Conservation (phyloP, 208 protist genomes). For the Acanthamoeba polyphaga region DNA sequence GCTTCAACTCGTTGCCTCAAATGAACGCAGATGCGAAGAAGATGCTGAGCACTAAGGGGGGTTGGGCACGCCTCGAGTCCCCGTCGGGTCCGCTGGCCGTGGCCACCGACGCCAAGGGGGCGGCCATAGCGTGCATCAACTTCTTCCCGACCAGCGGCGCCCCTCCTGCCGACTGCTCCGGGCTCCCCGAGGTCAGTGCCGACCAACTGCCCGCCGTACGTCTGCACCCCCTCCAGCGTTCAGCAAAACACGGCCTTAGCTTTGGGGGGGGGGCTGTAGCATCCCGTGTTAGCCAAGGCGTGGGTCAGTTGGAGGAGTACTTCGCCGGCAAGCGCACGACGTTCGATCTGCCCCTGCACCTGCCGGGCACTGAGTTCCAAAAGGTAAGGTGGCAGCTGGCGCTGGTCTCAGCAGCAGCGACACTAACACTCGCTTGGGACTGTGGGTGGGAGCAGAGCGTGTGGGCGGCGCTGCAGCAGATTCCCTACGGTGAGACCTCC, state of each 20-base stretch:
- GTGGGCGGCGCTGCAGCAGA: slow-evolving; percentile 39
- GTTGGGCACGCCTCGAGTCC: not conserved
- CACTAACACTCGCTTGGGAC: no score
- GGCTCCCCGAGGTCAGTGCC: not conserved
- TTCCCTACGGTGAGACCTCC: slow-evolving; percentile 42
- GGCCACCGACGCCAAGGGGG: not conserved
- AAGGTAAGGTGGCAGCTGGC: no score
- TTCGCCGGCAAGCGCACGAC: not conserved
- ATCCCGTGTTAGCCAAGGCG: slow-evolving; percentile 32
- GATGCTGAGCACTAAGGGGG: no score
- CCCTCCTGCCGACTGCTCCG: not conserved
- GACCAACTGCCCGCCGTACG: not conserved
- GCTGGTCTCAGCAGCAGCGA: no score
- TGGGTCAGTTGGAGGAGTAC: slow-evolving; percentile 46
- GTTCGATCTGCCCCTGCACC: slow-evolving; percentile 22
- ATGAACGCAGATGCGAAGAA: no score
- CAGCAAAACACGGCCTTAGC: no score
- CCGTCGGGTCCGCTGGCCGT: not conserved
- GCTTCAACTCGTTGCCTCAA: no score
- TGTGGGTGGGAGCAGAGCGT: not conserved
- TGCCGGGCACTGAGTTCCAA: slow-evolving; percentile 36
- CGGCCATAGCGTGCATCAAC: not conserved
- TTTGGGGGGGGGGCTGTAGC: not conserved
- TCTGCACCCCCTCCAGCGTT: no score
- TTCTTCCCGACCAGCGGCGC: not conserved